Evolutionary conservation across 352 stramenopile genomes (phyloP).

Genomic region (Phytophthora syringae): DNA sequence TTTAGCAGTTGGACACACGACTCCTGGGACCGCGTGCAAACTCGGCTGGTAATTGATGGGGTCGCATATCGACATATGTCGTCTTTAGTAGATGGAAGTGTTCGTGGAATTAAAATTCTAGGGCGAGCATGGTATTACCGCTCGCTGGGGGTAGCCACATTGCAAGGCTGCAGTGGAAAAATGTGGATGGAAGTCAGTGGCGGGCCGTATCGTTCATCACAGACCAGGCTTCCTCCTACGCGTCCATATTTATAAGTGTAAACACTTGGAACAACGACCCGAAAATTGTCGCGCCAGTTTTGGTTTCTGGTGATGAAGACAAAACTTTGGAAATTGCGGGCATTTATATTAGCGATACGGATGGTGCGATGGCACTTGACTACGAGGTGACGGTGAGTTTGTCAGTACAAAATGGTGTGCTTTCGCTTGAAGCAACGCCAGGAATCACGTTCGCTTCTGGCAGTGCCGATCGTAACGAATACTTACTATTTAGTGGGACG

Average conservation of each 20-base stretch:
- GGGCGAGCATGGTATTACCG: conserved; percentile 67
- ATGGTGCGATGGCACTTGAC: conserved; percentile 57
- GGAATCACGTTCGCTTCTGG: conserved; percentile 71
- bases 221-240: conserved; percentile 66
- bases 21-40: conserved; percentile 64
- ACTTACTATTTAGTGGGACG: conserved; percentile 66
- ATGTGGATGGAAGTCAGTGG: conserved; percentile 73
- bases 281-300: conserved; percentile 43
- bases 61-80: conserved; percentile 72
- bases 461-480: conserved; percentile 55
- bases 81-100: conserved; percentile 66
- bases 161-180: conserved; percentile 78
- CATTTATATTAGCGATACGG: conserved; percentile 58
- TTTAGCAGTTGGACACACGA: conserved; percentile 58
- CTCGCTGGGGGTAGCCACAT: conserved; percentile 66
- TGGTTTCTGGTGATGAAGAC: conserved; percentile 60
- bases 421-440: conserved; percentile 55
- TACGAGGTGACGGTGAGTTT: conserved; percentile 69
- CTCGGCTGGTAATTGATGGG: conserved; percentile 69
- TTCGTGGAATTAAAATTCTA: conserved; percentile 75
- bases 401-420: conserved; percentile 59
- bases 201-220: conserved; percentile 75
- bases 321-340: conserved; percentile 39
- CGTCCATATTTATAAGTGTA: conserved; percentile 71
- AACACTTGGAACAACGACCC: conserved; percentile 80